Evolutionary conservation across 768 basidiomycete genomes (phyloP).

Genomic region (Boletus reticuloceps): DNA sequence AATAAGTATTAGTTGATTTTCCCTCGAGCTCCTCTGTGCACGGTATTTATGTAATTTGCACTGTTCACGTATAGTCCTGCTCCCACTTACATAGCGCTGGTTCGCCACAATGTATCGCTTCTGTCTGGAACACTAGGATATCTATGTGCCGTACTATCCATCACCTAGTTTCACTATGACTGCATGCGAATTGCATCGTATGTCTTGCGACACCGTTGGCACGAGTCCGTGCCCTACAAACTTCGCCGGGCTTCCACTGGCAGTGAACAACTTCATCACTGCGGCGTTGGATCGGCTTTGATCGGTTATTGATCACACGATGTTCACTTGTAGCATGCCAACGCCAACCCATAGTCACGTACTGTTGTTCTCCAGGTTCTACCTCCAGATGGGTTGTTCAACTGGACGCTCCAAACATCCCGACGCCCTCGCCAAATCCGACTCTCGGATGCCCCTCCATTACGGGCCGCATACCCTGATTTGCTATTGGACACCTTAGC

Average conservation of each 20-base stretch:
- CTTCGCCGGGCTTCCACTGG: background rate
- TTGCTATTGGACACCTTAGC: conserved; percentile 8
- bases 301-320: conserved; percentile 16
- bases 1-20: background rate
- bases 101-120: background rate
- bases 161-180: background rate
- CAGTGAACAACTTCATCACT: background rate
- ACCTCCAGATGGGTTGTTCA: background rate
- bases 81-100: background rate
- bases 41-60: background rate
- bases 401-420: conserved; percentile 5
- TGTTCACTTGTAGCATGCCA: background rate
- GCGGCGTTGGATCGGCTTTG: conserved; percentile 16
- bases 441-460: background rate
- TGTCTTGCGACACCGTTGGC: no score
- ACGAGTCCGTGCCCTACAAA: background rate
- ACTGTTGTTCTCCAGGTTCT: background rate
- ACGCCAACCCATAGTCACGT: background rate
- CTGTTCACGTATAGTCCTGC: no score
- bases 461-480: background rate
- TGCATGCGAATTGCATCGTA: no score
- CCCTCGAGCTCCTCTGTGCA: background rate
- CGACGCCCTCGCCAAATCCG: background rate
- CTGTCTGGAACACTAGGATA: no score
- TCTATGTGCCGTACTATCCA: background rate